Base-by-base conservation (phyloP, 2,329 filamentous ascomycete species). In the Stachybotrys elegans region DNA sequence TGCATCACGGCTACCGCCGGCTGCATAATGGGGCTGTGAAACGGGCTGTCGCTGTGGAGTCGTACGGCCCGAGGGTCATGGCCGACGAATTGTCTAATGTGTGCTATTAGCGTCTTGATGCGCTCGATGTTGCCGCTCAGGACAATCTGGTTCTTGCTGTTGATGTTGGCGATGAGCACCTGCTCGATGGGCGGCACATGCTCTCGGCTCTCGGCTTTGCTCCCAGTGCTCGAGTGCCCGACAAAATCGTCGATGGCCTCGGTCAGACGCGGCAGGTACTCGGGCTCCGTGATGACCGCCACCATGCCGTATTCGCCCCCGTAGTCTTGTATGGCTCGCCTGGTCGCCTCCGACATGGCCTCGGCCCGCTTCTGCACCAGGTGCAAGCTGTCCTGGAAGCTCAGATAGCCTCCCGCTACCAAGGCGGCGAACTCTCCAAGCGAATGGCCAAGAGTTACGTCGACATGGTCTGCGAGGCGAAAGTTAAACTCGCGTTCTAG, bases 121-220 rank as follows among this genome's bases (percentile, higher is more conserved):
- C 83, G 78, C 56, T 84, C 83, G 43, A 96, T 84, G 64, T 83
- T 92, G 27, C 92, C 92, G 59, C 87, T 93, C 42, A 97, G 73
- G 42, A 96, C 92, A 56, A 97, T 95, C 69, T 97, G 92, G 61
- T 95, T 95, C 70, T 90, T 93, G 63, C 84, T 88, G 69, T 97
- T 97, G 68, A 95, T 83, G 66, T 97, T 96, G 47, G 90, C 92
- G 54, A 97, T 90, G 53, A 86, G 73, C 41, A 96, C 91, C 65
- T 95, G 87, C 59, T 93, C 80, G 43, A 94, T 89, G 4, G 88
- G 81, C 16, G 87, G 85, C 22, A 83, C 67, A 52, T 86, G 77
- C 51, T 82, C 73, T 48, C 76, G 77, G 53, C 79, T 83, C 60
- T 90, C 85, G 43, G 78, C 76, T 58, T 84, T 85, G 47, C 78